Percentiles rank a stretch among this genome's conserved stretches.
phyloP scores from a whole-genome alignment of 768 basidiomycete species.

The Dendrothele bispora region DNA sequence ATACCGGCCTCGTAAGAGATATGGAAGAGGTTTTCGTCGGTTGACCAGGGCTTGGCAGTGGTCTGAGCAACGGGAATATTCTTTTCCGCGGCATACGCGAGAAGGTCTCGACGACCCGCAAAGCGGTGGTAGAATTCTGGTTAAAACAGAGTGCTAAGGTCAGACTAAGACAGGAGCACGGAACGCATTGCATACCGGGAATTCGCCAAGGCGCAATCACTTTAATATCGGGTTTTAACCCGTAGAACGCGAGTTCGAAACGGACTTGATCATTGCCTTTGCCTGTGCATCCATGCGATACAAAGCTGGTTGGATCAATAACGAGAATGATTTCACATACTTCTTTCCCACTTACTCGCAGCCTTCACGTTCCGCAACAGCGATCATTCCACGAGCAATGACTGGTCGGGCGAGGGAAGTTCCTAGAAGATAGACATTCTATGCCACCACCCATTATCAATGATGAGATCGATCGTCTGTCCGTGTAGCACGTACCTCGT shows the following conservation, averaged over 20 bases:
- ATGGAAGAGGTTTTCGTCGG: constrained; percentile 99
- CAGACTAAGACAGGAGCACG: background rate
- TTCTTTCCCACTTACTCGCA: constrained; percentile 84
- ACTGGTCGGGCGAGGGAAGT: constrained; percentile 98
- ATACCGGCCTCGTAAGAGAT: constrained; percentile 99
- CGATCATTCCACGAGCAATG: constrained; percentile 99
- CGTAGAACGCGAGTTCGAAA: constrained; percentile 99
- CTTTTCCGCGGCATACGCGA: constrained; percentile 85
- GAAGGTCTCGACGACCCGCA: constrained; percentile 90
- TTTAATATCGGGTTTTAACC: constrained; percentile 97
- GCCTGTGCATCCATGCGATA: constrained; percentile 98
- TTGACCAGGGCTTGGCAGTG: constrained; percentile 97
- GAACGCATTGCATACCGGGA: constrained; percentile 58
- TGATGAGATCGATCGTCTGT: no score
- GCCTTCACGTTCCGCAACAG: constrained; percentile 82
- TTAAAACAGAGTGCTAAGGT: constrained; percentile 1
- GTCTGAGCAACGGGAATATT: constrained; percentile 94
- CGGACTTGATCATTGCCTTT: constrained; percentile 99
- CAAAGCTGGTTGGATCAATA: constrained; percentile 56
- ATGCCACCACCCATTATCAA: constrained; percentile 5
- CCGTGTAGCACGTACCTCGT: constrained; percentile 72
- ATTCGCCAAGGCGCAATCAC: constrained; percentile 98
- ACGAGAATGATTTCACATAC: background rate
- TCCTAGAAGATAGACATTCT: constrained; percentile 96
- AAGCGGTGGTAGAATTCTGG: constrained; percentile 98